Conservation (phyloP, 2,329 filamentous ascomycete genomes). For the Dryadomyces quercivorus region DNA sequence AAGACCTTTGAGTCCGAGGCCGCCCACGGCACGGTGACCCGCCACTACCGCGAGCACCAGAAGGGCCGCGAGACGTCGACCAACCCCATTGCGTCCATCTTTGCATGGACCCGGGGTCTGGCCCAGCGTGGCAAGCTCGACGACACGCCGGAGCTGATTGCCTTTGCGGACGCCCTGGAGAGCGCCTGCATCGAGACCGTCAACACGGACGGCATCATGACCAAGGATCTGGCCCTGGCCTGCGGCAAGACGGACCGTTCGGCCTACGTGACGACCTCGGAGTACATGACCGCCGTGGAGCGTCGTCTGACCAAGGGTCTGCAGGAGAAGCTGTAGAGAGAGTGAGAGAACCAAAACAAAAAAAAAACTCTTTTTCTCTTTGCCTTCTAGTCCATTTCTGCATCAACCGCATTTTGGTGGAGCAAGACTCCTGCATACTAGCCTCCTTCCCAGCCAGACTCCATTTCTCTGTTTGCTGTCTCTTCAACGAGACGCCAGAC, state of each 20-base stretch:
- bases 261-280: conserved; percentile 81
- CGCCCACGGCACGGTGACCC: conserved; percentile 94
- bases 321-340: conserved; percentile 57
- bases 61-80: conserved; percentile 95
- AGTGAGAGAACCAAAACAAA: background rate
- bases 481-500: background rate
- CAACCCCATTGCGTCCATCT: conserved; percentile 98
- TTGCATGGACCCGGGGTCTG: conserved; percentile 94
- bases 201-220: conserved; percentile 92
- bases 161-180: conserved; percentile 86
- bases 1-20: conserved; percentile 97
- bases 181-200: conserved; percentile 90
- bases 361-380: background rate
- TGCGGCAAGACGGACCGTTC: conserved; percentile 76
- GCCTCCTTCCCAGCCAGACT: too few species aligned
- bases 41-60: conserved; percentile 97
- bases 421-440: too few species aligned
- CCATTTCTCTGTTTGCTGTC: too few species aligned
- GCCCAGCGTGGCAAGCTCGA: conserved; percentile 89
- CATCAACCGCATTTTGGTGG: too few species aligned
- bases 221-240: conserved; percentile 94
- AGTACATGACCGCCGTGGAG: conserved; percentile 91
- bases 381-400: too few species aligned
- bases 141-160: conserved; percentile 77
- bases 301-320: conserved; percentile 70